phyloP scores from a whole-genome alignment of 768 basidiomycete genomes.

The Porpolomopsis calyptriformis region DNA sequence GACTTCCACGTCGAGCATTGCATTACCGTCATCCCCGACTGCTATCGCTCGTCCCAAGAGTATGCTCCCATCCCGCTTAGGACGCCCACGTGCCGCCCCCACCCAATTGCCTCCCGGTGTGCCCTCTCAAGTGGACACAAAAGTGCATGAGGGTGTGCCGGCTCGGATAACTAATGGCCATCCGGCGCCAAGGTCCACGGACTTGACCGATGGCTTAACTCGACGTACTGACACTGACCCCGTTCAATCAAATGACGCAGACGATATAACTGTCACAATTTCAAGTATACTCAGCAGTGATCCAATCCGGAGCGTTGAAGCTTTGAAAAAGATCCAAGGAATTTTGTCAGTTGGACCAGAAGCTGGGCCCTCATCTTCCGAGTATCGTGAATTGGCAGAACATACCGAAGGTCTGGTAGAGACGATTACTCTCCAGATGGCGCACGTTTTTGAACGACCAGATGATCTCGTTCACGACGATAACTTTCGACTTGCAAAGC shows the following conservation, averaged over 20 bases:
- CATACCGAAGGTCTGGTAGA: constrained; percentile 79
- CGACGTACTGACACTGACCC: constrained; percentile 20
- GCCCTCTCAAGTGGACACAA: constrained; percentile 8
- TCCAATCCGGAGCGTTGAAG: constrained; percentile 77
- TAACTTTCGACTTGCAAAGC: constrained; percentile 91
- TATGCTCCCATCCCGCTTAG: constrained; percentile 66
- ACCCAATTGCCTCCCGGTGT: constrained; percentile 16
- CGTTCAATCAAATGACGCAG: constrained; percentile 26
- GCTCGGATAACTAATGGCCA: constrained; percentile 2
- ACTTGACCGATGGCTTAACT: not conserved
- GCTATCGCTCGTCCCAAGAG: constrained; percentile 49
- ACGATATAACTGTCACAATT: constrained; percentile 71
- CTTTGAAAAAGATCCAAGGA: constrained; percentile 86
- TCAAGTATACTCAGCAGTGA: constrained; percentile 86
- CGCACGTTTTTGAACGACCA: constrained; percentile 78
- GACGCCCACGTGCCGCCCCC: constrained; percentile 46
- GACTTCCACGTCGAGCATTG: constrained; percentile 14
- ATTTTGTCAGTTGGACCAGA: constrained; percentile 71
- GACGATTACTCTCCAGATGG: constrained; percentile 85
- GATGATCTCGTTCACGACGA: constrained; percentile 63
- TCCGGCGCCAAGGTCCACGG: not conserved
- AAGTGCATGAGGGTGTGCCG: not conserved
- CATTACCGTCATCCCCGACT: constrained; percentile 32
- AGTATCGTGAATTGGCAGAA: constrained; percentile 70
- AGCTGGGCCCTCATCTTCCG: constrained; percentile 51